Evolutionary conservation across 2,329 filamentous ascomycete genomes (phyloP).

Genomic region (Purpureocillium takamizusanense): DNA sequence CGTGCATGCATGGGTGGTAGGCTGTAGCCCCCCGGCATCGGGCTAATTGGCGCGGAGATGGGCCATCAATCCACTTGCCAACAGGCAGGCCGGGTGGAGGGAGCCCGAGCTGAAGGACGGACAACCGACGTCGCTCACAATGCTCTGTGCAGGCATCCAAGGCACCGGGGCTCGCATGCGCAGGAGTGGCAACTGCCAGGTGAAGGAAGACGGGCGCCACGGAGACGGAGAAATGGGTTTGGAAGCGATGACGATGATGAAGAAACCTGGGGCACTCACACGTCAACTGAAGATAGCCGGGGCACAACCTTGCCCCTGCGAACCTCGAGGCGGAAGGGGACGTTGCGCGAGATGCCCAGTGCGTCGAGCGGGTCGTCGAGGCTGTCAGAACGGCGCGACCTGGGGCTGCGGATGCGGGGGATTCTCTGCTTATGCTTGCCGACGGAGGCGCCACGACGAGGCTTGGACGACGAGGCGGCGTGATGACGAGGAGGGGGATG

Average conservation of each 20-base stretch:
- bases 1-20: too few species aligned
- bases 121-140: too few species aligned
- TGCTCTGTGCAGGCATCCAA: too few species aligned
- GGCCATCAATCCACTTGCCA: too few species aligned
- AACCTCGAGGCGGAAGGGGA: constrained; percentile 19
- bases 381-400: constrained; percentile 4
- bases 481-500: background rate
- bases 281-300: constrained; percentile 11
- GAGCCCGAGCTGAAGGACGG: too few species aligned
- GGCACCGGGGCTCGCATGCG: too few species aligned
- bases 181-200: too few species aligned
- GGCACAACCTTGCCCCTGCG: constrained; percentile 22
- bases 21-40: too few species aligned
- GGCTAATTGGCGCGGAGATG: too few species aligned
- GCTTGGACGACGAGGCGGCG: background rate
- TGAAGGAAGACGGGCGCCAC: too few species aligned
- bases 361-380: constrained; percentile 18
- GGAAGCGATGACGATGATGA: background rate
- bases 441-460: background rate
- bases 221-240: too few species aligned
- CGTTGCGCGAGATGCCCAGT: constrained; percentile 15
- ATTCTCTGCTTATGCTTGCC: constrained; percentile 1
- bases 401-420: background rate
- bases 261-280: constrained; percentile 16
- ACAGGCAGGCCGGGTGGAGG: too few species aligned